Conservation (phyloP, 2,329 filamentous ascomycete species). For the Exserohilum rostratum region DNA sequence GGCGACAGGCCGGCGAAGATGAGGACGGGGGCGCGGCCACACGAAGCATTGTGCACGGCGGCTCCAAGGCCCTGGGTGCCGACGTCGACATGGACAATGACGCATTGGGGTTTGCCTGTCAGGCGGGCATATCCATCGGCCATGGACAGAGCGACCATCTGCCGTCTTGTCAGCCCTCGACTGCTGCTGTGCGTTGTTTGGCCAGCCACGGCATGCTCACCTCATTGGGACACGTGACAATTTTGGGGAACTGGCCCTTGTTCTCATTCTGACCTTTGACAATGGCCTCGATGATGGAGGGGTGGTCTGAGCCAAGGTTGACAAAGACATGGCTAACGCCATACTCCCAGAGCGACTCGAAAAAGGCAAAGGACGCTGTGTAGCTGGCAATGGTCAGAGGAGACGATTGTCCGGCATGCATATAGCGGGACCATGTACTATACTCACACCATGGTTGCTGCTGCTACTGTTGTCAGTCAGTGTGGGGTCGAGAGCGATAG, state of each 20-base stretch:
- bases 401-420: no score
- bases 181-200: not conserved
- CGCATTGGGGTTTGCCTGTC: slow-evolving; percentile 74
- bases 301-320: slow-evolving; percentile 74
- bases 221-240: slow-evolving; percentile 83
- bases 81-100: slow-evolving; percentile 82
- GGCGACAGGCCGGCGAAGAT: slow-evolving; percentile 81
- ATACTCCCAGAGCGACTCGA: slow-evolving; percentile 76
- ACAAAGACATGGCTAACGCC: slow-evolving; percentile 60
- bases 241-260: slow-evolving; percentile 68
- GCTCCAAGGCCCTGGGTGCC: slow-evolving; percentile 79
- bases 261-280: slow-evolving; percentile 75
- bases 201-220: slow-evolving; percentile 48
- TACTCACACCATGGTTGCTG: slow-evolving; percentile 32
- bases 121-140: slow-evolving; percentile 77
- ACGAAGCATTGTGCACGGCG: slow-evolving; percentile 79
- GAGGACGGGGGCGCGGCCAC: slow-evolving; percentile 74
- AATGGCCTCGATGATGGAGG: slow-evolving; percentile 80
- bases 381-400: slow-evolving; percentile 52
- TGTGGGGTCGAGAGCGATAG: no score
- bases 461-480: not conserved
- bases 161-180: slow-evolving; percentile 11
- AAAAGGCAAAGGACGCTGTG: slow-evolving; percentile 81
- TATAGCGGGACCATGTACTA: not conserved
- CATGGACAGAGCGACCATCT: slow-evolving; percentile 88